Evolutionary conservation across 148 eudicot genomes (phyloP), one percentile per base, ranked within the genome.

Genomic region (Nepenthes mirabilis): DNA sequence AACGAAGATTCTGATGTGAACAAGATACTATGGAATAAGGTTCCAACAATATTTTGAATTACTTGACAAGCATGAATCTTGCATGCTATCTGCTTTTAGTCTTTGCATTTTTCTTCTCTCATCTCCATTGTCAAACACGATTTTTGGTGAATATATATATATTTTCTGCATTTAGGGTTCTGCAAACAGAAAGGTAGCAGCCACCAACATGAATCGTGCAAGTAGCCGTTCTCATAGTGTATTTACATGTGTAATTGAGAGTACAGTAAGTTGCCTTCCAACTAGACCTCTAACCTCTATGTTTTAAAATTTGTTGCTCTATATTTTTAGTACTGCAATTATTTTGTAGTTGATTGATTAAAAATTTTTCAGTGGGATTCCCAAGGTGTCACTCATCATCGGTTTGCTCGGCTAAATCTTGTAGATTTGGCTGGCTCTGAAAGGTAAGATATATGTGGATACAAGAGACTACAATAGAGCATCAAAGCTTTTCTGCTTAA

Each of bases 191-290:
- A 93, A 93, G 75, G 98, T 93, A 62, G 98, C 98, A 55, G 88
- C 98, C 50, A 93, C 98, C 53, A 93, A 93, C 74, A 93, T 93
- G 98, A 93, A 93, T 67, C 96, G 66, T 64, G 98, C 98, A 37
- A 93, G 98, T 68, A 93, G 98, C 82, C 96, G 98, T 73, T 93
- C 98, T 51, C 98, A 93, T 62, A 93, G 98, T 74, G 98, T 93
- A 57, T 93, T 93, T 73, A 86, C 98, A 40, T 93, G 96, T 64
- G 78, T 76, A 43, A 80, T 93, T 43, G 98, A 93, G 79, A 88
- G 98, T 65, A 85, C 85, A 66, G 98, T 93, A 62, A 71, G 83
- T 66, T 62, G 14, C 55, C 34, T 50, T 5, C 36, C 49, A 59
- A 52, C 14, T 8, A 34, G 4, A 6, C 13, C 59, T 7, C 11